phyloP scores from a whole-genome alignment of 768 basidiomycete species.

The Panaeolus papilionaceus region DNA sequence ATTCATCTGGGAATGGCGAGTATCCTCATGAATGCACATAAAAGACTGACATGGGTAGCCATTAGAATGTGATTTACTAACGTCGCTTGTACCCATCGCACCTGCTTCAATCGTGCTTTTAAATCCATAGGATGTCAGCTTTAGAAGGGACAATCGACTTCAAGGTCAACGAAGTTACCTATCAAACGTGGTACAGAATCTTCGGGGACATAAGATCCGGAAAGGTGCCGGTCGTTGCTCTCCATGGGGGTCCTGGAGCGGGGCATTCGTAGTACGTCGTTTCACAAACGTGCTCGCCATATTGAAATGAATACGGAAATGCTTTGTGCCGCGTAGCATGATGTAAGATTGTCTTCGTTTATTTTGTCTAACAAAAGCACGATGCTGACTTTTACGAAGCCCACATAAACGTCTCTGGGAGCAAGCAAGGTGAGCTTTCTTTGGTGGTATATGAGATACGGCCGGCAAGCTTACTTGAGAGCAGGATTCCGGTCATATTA shows the following conservation, averaged over 20 bases:
- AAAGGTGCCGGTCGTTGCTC: constrained; percentile 46
- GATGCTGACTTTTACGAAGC: neutral
- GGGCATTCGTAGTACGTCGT: constrained; percentile 41
- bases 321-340: neutral
- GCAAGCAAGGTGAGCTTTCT: neutral
- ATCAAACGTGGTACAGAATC: constrained; percentile 54
- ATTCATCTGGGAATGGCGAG: neutral
- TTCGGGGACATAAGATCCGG: constrained; percentile 34
- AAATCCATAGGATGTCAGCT: neutral
- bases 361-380: neutral
- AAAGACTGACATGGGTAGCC: neutral
- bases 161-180: constrained; percentile 20
- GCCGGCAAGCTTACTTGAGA: neutral
- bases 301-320: neutral
- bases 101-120: neutral
- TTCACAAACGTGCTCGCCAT: neutral
- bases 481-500: constrained; percentile 52
- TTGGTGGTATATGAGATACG: neutral
- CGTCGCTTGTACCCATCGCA: too few species aligned
- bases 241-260: constrained; percentile 61
- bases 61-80: neutral
- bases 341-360: neutral
- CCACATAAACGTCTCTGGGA: neutral
- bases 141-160: constrained; percentile 21
- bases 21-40: neutral